Evolutionary conservation across 352 stramenopile species (phyloP).

Genomic region (Stramenopiles sp.): DNA sequence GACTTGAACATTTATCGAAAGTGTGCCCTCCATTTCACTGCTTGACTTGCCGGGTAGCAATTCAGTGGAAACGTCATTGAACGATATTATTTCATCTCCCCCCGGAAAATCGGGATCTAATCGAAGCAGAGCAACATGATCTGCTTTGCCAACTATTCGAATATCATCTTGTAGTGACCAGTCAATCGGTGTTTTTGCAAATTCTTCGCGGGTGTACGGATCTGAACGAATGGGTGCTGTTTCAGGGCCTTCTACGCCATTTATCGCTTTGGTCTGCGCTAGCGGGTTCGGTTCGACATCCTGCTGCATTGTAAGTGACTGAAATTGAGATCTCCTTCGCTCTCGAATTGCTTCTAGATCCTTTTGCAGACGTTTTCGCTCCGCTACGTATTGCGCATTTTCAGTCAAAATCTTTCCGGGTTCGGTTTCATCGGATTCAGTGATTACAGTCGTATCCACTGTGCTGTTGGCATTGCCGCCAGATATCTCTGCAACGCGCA

Average conservation of each 20-base stretch:
- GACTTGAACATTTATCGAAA: not conserved
- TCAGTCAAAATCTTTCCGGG: too few species aligned
- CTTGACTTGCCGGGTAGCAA: not conserved
- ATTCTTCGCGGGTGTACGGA: not conserved
- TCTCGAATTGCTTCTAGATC: not conserved
- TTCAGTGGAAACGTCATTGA: not conserved
- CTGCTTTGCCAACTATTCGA: not conserved
- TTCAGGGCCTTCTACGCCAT: too few species aligned
- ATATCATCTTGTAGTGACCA: not conserved
- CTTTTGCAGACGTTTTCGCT: not conserved
- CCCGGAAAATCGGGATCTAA: slow-evolving; percentile 6
- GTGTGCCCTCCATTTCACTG: not conserved
- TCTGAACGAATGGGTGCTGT: slow-evolving; percentile 1
- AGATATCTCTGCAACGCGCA: too few species aligned
- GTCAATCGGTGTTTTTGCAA: not conserved
- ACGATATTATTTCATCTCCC: not conserved
- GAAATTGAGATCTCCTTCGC: too few species aligned
- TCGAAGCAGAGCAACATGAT: not conserved
- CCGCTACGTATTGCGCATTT: too few species aligned
- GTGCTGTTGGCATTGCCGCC: too few species aligned
- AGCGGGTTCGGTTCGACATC: too few species aligned
- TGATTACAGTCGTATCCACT: too few species aligned
- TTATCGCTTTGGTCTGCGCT: not conserved
- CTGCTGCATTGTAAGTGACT: too few species aligned
- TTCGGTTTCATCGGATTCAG: too few species aligned